Percentiles rank a stretch among this genome's conserved stretches.
Evolutionary conservation across 139 green algal species (phyloP).

Genomic region (Chlorella sp.): DNA sequence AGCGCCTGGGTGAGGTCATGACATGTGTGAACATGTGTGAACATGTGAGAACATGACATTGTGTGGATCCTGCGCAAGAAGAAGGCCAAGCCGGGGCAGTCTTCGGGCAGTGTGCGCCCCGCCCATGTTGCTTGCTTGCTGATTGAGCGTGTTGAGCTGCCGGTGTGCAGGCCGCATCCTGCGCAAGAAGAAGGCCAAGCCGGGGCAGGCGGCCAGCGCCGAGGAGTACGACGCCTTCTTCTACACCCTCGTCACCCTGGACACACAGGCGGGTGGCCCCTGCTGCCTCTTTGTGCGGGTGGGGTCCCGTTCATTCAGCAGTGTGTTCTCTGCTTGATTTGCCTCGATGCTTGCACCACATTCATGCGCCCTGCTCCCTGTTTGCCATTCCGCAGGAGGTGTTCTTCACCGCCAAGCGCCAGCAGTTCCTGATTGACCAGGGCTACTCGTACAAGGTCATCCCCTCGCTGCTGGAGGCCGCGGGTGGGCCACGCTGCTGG

Average conservation of each 20-base stretch:
- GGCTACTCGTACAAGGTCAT: conserved; percentile 98
- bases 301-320: no score
- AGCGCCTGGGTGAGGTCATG: conserved; percentile 87
- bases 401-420: conserved; percentile 96
- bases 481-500: conserved; percentile 14
- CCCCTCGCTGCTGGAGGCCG: conserved; percentile 78
- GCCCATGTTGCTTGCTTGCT: no score
- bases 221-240: conserved; percentile 98
- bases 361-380: no score
- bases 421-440: conserved; percentile 99
- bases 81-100: conserved; percentile 58
- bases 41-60: no score
- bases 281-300: background rate
- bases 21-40: no score
- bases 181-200: conserved; percentile 84
- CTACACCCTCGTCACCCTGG: conserved; percentile 98
- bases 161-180: conserved; percentile 83
- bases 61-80: conserved; percentile 98
- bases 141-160: no score
- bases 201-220: conserved; percentile 34
- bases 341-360: background rate
- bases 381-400: conserved; percentile 82
- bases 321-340: background rate
- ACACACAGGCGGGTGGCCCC: conserved; percentile 65
- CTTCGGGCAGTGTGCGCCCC: no score